Percentiles rank a stretch among this genome's conserved stretches.
Evolutionary conservation across 768 basidiomycete genomes (phyloP).

Genomic region (Myochromella boudieri): DNA sequence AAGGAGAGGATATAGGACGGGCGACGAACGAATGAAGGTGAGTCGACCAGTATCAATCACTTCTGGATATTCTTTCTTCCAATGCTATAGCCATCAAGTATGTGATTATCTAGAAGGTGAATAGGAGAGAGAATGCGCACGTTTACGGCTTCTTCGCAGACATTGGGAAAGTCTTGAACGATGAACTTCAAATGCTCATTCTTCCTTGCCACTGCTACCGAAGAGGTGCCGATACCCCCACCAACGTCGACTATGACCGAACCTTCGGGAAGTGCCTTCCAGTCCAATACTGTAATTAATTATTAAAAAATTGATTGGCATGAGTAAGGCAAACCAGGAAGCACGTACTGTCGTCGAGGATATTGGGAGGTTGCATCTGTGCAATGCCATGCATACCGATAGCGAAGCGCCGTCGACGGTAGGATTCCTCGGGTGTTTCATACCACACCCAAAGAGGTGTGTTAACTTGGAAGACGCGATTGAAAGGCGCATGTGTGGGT

Average conservation of each 20-base stretch:
- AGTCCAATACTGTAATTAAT: conserved; percentile 20
- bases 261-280: conserved; percentile 20
- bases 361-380: conserved; percentile 6
- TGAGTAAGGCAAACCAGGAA: not conserved
- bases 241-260: conserved; percentile 30
- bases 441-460: not conserved
- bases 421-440: conserved; percentile 1
- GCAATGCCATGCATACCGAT: conserved; percentile 7
- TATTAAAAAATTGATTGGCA: not conserved
- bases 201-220: conserved; percentile 20
- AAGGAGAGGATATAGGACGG: not conserved
- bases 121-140: not conserved
- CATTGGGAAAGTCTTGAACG: conserved; percentile 24
- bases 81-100: not conserved
- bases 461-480: conserved; percentile 1
- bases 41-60: conserved; percentile 2
- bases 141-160: conserved; percentile 15
- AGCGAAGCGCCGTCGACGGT: conserved; percentile 7
- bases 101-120: not conserved
- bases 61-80: conserved; percentile 7
- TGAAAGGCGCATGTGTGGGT: conserved; percentile 14
- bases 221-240: conserved; percentile 26
- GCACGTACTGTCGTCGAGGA: conserved; percentile 7
- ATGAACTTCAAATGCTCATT: conserved; percentile 21
- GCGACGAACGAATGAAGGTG: conserved; percentile 2